Evolutionary conservation across 345 rosid genomes (phyloP).

Genomic region (Raphanus sativus): DNA sequence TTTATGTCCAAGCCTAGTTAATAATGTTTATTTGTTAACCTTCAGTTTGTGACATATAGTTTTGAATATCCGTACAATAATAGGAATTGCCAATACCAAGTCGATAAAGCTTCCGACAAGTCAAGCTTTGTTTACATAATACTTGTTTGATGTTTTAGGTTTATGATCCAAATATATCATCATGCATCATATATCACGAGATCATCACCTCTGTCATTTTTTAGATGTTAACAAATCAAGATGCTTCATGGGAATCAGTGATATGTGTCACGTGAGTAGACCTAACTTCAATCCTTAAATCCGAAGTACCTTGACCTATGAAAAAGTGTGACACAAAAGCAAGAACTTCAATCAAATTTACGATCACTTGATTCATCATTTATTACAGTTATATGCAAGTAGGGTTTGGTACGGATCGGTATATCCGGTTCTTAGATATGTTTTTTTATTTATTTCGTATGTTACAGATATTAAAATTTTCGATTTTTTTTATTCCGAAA

Average conservation of each 20-base stretch:
- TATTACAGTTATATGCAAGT: too few species aligned
- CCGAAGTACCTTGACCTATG: neutral
- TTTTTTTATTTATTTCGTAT: too few species aligned
- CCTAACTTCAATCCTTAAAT: slow-evolving; percentile 2
- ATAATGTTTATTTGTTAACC: neutral
- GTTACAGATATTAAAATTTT: too few species aligned
- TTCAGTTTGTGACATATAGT: neutral
- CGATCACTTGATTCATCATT: neutral
- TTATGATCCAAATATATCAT: neutral
- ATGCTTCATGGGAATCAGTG: neutral
- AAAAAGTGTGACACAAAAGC: neutral
- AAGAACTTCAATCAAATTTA: neutral
- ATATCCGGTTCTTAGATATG: too few species aligned
- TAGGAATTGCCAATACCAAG: neutral
- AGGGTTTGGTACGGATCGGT: too few species aligned
- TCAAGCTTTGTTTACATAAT: neutral
- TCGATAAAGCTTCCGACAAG: neutral
- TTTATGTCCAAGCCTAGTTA: neutral
- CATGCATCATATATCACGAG: neutral
- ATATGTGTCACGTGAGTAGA: slow-evolving; percentile 2
- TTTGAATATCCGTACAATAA: neutral
- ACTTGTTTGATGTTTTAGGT: neutral
- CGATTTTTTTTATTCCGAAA: too few species aligned
- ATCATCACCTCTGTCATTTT: neutral
- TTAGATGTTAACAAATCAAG: neutral